Conservation (phyloP, 306 rosid genomes). For the Gynostemma pentaphyllum region DNA sequence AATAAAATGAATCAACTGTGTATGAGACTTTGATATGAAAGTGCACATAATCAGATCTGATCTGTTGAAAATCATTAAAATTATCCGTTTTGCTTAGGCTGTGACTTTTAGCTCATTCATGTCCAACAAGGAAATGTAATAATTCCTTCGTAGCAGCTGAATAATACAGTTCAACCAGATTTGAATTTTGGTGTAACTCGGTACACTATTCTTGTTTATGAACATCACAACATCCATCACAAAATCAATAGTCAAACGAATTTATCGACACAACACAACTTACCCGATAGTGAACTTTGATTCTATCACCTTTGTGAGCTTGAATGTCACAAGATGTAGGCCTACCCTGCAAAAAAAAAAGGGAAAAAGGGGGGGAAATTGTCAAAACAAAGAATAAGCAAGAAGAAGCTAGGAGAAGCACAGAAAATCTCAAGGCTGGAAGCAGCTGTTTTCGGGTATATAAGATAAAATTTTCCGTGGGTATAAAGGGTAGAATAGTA, state of each 20-base stretch:
- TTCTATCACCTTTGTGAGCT: constrained; percentile 86
- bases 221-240: not conserved
- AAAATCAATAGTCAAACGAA: constrained; percentile 8
- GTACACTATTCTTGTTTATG: not conserved
- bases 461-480: too few relatives aligned
- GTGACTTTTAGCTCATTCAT: not conserved
- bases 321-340: constrained; percentile 69
- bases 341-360: constrained; percentile 48
- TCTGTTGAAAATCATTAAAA: not conserved
- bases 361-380: not conserved
- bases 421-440: too few relatives aligned
- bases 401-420: not conserved
- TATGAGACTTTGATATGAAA: not conserved
- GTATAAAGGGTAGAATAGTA: too few relatives aligned
- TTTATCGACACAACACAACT: constrained; percentile 17
- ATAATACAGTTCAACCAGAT: not conserved
- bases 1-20: not conserved
- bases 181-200: not conserved
- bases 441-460: too few relatives aligned
- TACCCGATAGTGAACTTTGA: constrained; percentile 92
- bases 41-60: not conserved
- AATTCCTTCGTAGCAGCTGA: not conserved
- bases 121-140: not conserved
- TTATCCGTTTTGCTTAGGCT: not conserved
- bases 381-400: not conserved